These are phyloP conservation scores for Cardiospermum halicacabum DNA, from an alignment of 345 rosid genomes.

Conservation along the genomic window DNA sequence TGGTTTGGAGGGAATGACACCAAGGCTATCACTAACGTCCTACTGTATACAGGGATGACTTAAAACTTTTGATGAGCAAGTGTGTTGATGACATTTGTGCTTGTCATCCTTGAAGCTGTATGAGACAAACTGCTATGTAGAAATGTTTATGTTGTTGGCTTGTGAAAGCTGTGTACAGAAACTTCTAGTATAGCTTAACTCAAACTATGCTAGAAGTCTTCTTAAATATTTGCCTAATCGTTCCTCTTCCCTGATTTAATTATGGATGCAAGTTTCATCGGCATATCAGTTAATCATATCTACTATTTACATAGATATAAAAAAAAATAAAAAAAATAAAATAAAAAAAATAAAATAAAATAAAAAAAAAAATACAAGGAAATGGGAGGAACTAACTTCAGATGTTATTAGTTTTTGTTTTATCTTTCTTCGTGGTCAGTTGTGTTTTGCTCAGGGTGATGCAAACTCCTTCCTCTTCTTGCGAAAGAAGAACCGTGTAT, in stretches of 20 bases:
- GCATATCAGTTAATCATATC: background rate
- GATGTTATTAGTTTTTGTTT: too few relatives aligned
- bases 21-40: background rate
- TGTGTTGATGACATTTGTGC: slow-evolving; percentile 5
- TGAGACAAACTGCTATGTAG: slow-evolving; percentile 19
- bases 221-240: slow-evolving; percentile 6
- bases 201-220: slow-evolving; percentile 17
- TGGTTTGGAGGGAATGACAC: background rate
- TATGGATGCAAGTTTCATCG: background rate
- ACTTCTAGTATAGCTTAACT: slow-evolving; percentile 21
- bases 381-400: too few relatives aligned
- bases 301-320: too few relatives aligned
- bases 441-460: too few relatives aligned
- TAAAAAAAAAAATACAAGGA: too few relatives aligned
- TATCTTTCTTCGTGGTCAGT: too few relatives aligned
- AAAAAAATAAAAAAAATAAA: too few relatives aligned
- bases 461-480: too few relatives aligned
- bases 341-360: too few relatives aligned
- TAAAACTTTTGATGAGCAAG: slow-evolving; percentile 8
- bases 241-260: background rate
- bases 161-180: slow-evolving; percentile 29
- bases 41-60: background rate
- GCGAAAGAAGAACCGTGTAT: too few relatives aligned
- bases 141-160: slow-evolving; percentile 13
- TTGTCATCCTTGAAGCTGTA: slow-evolving; percentile 10